phyloP scores from a whole-genome alignment of 306 rosid genomes.

The Pterocarpus macrocarpus region DNA sequence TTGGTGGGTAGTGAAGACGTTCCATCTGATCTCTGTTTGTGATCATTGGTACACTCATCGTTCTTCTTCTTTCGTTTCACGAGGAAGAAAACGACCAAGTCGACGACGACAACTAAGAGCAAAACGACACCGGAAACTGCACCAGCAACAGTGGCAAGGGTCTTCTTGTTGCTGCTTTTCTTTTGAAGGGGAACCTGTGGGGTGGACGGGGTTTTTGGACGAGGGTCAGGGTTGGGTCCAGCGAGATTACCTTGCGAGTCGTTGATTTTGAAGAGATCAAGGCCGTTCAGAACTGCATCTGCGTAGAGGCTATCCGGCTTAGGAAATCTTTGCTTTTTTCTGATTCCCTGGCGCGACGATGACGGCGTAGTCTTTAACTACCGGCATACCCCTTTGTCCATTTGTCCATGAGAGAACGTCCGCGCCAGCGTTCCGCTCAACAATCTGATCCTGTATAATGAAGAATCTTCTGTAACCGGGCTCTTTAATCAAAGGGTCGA shows the following conservation, averaged over 20 bases:
- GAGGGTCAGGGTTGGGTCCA: not conserved
- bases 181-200: constrained; percentile 44
- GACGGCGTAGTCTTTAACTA: not conserved
- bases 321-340: not conserved
- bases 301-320: not conserved
- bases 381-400: not conserved
- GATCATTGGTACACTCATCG: not conserved
- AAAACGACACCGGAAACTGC: not conserved
- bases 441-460: not conserved
- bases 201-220: not conserved
- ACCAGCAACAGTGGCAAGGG: not conserved
- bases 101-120: not conserved
- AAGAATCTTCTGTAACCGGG: not conserved
- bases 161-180: constrained; percentile 25
- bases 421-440: not conserved
- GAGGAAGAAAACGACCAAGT: constrained; percentile 38
- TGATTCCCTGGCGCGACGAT: not conserved
- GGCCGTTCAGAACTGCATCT: not conserved
- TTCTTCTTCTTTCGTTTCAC: not conserved
- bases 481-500: not conserved
- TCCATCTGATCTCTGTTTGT: not conserved
- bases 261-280: not conserved
- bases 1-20: constrained; percentile 5
- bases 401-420: not conserved
- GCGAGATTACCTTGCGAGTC: not conserved